Evolutionary conservation across 192 early-diverging fungal genomes (phyloP).

Genomic region (Glomus cerebriforme): DNA sequence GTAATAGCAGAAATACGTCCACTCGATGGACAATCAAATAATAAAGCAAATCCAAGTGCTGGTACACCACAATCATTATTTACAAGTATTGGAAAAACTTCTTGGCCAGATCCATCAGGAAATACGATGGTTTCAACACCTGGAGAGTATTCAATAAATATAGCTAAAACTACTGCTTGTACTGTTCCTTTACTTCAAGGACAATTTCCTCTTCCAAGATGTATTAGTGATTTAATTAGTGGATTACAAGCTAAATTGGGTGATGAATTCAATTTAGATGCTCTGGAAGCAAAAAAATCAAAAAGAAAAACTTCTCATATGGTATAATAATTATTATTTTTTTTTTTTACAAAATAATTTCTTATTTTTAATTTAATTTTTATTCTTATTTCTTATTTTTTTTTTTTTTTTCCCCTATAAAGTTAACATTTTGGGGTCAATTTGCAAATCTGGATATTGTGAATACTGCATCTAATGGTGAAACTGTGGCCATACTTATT

Average conservation of each 20-base stretch:
- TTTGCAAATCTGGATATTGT: neutral
- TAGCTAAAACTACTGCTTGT: neutral
- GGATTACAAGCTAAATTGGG: neutral
- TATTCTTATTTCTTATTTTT: too few species aligned
- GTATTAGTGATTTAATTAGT: neutral
- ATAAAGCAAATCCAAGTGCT: neutral
- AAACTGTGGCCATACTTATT: neutral
- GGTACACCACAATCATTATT: neutral
- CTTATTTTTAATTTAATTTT: too few species aligned
- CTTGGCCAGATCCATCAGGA: neutral
- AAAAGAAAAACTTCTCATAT: slow-evolving; percentile 4
- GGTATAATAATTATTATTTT: too few species aligned
- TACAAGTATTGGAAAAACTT: neutral
- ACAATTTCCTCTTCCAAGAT: slow-evolving; percentile 4
- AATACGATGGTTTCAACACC: neutral
- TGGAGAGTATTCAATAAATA: neutral
- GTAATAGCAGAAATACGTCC: neutral
- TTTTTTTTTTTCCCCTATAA: neutral
- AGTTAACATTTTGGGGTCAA: neutral
- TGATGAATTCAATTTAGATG: neutral
- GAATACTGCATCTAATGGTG: neutral
- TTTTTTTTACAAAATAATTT: too few species aligned
- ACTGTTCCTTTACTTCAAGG: neutral
- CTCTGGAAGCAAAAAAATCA: neutral
- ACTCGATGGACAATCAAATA: neutral